phyloP scores from a whole-genome alignment of 73 alveolate genomes.

The Paramecium bursaria region DNA sequence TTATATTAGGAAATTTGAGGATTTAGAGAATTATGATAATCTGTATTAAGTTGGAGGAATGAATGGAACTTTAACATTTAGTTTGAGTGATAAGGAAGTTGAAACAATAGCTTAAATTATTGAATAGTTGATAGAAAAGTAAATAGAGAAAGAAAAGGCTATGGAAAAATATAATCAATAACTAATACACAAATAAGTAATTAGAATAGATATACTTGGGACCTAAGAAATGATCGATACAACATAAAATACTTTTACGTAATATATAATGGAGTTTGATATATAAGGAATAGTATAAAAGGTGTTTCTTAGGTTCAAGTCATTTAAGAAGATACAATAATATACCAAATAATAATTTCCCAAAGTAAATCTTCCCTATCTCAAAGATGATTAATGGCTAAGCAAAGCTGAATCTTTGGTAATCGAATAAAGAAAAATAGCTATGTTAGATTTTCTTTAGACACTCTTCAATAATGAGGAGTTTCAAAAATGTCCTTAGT shows the following conservation, averaged over 20 bases:
- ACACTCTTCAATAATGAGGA: slow-evolving; percentile 19
- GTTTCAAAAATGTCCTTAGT: not conserved
- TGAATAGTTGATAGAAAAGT: not conserved
- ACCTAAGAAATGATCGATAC: slow-evolving; percentile 32
- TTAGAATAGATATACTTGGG: not conserved
- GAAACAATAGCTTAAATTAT: not conserved
- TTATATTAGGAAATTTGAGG: slow-evolving; percentile 6
- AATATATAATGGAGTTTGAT: slow-evolving; percentile 21
- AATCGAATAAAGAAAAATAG: not conserved
- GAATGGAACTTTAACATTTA: not conserved
- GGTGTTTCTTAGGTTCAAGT: not conserved
- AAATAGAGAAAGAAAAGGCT: not conserved
- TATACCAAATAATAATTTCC: not conserved
- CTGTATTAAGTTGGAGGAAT: slow-evolving; percentile 1
- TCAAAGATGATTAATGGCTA: not conserved
- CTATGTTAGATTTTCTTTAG: slow-evolving; percentile 15
- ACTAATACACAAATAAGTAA: not conserved
- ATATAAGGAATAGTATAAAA: not conserved
- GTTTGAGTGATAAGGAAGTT: not conserved
- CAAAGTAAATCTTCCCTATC: not conserved
- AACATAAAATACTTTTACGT: not conserved
- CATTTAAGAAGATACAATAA: slow-evolving; percentile 4
- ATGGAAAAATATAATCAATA: not conserved
- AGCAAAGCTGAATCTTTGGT: not conserved
- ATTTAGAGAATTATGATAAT: slow-evolving; percentile 6